Evolutionary conservation across 176 grass and related monocot genomes (phyloP), one percentile per base, ranked within the genome.

Genomic region (Pontederia crassipes): DNA sequence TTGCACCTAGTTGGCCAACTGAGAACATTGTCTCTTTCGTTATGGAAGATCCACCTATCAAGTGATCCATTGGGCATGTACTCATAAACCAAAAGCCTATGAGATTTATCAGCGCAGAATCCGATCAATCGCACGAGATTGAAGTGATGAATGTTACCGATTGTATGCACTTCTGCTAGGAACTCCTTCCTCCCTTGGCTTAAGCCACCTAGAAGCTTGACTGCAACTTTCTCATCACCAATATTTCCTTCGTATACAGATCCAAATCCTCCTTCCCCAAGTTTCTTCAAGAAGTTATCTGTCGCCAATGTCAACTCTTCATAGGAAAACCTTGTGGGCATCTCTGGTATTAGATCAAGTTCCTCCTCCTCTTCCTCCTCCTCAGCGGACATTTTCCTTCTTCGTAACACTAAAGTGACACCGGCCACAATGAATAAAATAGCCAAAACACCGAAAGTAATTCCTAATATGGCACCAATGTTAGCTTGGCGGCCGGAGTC

Each of bases 1-100:
- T 59, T 76, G 9, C 61, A 10, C 59, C 68, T 79, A 9, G 79
- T 79, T 52, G 78, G 24, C 82, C 75, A 85, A 67, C 71, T 72
- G 29, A 86, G 79, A 53, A 53, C 20, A 10, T 8, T 17, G 54
- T 12, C 26, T 67, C 51, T 67, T 15, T 58, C 20, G n/a, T 65
- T 71, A 46, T 28, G 9, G 12, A 82, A 90, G 50, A 90, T 86
- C 75, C 87, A 90, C 69, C 67, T 82, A 70, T 85, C 79, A n/a
- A 82, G 70, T 16, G 86, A 85, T 28, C 86, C 78, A 61, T 73
- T 69, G 12, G 69, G 29, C 78, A 85, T 85, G 55, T 82, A 89
- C 26, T 89, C 75, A 40, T 79, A 82, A 15, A 82, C 82, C 18
- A 79, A 71, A 55, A 85, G 82, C 29, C 72, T 79, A 58, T 85